These are phyloP conservation scores for Monosporascus sp. DNA, from an alignment of 2,329 filamentous ascomycete genomes.

Conservation along the genomic window DNA sequence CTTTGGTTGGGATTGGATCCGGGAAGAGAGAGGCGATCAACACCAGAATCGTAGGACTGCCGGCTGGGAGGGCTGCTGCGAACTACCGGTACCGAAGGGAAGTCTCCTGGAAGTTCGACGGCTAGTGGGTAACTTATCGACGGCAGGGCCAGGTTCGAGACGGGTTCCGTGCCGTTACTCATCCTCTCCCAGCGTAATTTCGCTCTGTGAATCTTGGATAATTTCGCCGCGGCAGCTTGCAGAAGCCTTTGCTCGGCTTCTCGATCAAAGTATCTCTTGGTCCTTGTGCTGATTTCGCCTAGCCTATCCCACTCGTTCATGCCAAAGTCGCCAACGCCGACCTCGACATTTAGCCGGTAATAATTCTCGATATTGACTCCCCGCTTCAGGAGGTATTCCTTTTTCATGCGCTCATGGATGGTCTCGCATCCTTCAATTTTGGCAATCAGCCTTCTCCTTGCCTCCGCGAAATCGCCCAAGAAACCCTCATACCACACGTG, in stretches of 20 bases:
- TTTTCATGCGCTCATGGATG: conserved; percentile 81
- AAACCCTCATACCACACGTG: conserved; percentile 93
- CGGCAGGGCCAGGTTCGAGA: conserved; percentile 33
- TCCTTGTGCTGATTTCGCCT: conserved; percentile 92
- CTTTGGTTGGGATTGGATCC: conserved; percentile 29
- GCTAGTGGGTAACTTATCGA: conserved; percentile 44
- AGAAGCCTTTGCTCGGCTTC: conserved; percentile 73
- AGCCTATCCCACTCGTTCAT: conserved; percentile 98
- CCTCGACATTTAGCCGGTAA: conserved; percentile 92
- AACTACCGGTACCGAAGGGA: conserved; percentile 35
- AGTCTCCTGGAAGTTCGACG: conserved; percentile 54
- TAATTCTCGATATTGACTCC: conserved; percentile 86
- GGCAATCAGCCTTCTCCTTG: conserved; percentile 72
- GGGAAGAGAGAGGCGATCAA: conserved; percentile 42
- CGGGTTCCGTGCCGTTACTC: conserved; percentile 36
- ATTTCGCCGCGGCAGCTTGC: conserved; percentile 67
- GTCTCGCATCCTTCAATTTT: conserved; percentile 96
- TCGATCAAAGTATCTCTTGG: conserved; percentile 73
- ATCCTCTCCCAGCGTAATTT: conserved; percentile 60
- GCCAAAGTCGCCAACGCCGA: conserved; percentile 92
- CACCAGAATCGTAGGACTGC: conserved; percentile 53
- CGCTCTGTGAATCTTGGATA: conserved; percentile 77
- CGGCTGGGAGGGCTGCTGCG: conserved; percentile 37
- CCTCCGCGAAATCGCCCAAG: conserved; percentile 87
- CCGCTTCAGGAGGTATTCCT: conserved; percentile 69